Conservation (phyloP, 2,329 filamentous ascomycete genomes). For the Pseudogymnoascus sp. region DNA sequence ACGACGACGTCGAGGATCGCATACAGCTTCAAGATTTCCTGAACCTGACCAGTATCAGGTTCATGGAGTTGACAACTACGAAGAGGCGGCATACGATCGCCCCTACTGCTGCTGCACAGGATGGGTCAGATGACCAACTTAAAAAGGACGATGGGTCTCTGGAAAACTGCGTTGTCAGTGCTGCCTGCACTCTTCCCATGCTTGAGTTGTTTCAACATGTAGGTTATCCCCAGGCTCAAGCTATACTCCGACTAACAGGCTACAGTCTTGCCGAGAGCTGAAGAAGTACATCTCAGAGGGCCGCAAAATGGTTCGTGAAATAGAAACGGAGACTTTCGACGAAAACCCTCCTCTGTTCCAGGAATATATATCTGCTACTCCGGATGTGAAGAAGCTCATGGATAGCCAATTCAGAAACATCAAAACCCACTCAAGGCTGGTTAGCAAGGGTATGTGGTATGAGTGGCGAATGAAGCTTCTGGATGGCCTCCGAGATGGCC, state of each 20-base stretch:
- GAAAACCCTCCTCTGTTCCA: constrained; percentile 88
- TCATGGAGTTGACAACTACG: constrained; percentile 97
- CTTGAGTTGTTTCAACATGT: constrained; percentile 89
- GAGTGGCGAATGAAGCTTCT: constrained; percentile 90
- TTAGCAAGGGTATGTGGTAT: constrained; percentile 97
- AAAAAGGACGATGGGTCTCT: constrained; percentile 49
- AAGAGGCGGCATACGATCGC: constrained; percentile 81
- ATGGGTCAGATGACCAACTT: constrained; percentile 31
- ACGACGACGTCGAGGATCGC: constrained; percentile 41
- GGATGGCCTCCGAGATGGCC: constrained; percentile 70
- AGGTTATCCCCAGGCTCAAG: constrained; percentile 30
- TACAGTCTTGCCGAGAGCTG: constrained; percentile 75
- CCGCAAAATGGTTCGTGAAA: constrained; percentile 78
- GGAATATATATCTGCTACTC: constrained; percentile 79
- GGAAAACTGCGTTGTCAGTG: constrained; percentile 76
- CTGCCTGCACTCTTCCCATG: constrained; percentile 85
- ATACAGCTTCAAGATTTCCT: constrained; percentile 89
- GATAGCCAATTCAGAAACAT: constrained; percentile 97
- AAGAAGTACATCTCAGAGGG: constrained; percentile 97
- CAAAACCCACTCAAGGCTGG: constrained; percentile 80
- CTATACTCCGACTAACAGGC: constrained; percentile 24
- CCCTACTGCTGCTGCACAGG: constrained; percentile 37
- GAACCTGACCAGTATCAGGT: constrained; percentile 90
- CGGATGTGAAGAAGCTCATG: constrained; percentile 78
- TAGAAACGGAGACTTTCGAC: constrained; percentile 79